These are phyloP conservation scores for Peronospora destructor DNA, from an alignment of 352 stramenopile species.

Conservation along the genomic window DNA sequence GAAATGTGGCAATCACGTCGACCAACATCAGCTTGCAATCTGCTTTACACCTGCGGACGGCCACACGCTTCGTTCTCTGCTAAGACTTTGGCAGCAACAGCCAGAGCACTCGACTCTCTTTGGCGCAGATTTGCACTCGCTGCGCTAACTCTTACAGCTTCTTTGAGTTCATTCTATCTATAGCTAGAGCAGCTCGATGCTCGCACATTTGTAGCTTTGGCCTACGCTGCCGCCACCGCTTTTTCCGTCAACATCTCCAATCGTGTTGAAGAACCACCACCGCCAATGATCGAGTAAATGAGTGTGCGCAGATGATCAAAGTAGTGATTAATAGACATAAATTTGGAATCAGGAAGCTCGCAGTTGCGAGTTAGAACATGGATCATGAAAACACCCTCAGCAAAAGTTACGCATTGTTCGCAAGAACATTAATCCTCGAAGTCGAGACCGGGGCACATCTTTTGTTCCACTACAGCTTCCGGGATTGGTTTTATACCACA, in stretches of 20 bases:
- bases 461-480: slow-evolving; percentile 17
- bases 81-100: too few species aligned
- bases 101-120: too few species aligned
- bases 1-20: too few species aligned
- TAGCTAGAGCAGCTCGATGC: too few species aligned
- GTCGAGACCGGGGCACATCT: slow-evolving; percentile 19
- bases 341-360: not conserved
- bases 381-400: not conserved
- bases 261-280: slow-evolving; percentile 24
- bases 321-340: not conserved
- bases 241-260: slow-evolving; percentile 12
- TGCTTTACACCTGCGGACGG: too few species aligned
- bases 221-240: too few species aligned
- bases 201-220: too few species aligned
- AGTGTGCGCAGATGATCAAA: not conserved
- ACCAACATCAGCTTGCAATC: too few species aligned
- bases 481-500: slow-evolving; percentile 31
- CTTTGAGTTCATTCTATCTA: too few species aligned
- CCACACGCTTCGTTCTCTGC: too few species aligned
- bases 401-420: not conserved
- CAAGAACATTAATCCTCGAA: slow-evolving; percentile 10
- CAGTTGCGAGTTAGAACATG: not conserved
- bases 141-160: too few species aligned
- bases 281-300: not conserved
- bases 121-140: too few species aligned